phyloP scores from a whole-genome alignment of 176 grass and related monocot species.

The Tillandsia leiboldiana region DNA sequence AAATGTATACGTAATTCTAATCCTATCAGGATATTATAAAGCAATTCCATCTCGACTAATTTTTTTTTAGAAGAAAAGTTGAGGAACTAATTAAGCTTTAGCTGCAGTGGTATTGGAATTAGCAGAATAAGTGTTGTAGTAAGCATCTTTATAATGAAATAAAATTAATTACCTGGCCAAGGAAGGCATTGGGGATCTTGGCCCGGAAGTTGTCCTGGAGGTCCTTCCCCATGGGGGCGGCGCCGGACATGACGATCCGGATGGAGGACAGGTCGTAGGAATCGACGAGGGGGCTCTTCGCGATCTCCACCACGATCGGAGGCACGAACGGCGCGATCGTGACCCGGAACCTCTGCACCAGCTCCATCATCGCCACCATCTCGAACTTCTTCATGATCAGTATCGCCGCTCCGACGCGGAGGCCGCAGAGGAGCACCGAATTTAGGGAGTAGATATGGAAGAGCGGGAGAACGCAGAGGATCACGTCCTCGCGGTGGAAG shows the following conservation, averaged over 20 bases:
- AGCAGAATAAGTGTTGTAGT: too few relatives aligned
- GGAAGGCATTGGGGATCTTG: slow-evolving; percentile 76
- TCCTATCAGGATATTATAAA: too few relatives aligned
- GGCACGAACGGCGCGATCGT: slow-evolving; percentile 75
- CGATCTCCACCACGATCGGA: slow-evolving; percentile 84
- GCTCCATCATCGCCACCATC: slow-evolving; percentile 32
- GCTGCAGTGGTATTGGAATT: too few relatives aligned
- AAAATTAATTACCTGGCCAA: slow-evolving; percentile 50
- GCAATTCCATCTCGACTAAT: too few relatives aligned
- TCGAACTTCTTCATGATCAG: slow-evolving; percentile 85
- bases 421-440: slow-evolving; percentile 65
- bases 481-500: slow-evolving; percentile 60
- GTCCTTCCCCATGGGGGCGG: slow-evolving; percentile 80
- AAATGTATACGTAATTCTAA: too few relatives aligned
- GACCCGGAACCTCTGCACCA: slow-evolving; percentile 34
- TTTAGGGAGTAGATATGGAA: slow-evolving; percentile 99
- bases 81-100: too few relatives aligned
- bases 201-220: slow-evolving; percentile 83
- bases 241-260: slow-evolving; percentile 80
- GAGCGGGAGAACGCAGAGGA: slow-evolving; percentile 68
- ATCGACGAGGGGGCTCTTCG: slow-evolving; percentile 51
- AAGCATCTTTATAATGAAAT: too few relatives aligned
- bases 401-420: slow-evolving; percentile 49
- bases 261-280: slow-evolving; percentile 60
- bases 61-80: too few relatives aligned